Conservation (phyloP, 495 filamentous ascomycete genomes). For the Daldinia childiae region DNA sequence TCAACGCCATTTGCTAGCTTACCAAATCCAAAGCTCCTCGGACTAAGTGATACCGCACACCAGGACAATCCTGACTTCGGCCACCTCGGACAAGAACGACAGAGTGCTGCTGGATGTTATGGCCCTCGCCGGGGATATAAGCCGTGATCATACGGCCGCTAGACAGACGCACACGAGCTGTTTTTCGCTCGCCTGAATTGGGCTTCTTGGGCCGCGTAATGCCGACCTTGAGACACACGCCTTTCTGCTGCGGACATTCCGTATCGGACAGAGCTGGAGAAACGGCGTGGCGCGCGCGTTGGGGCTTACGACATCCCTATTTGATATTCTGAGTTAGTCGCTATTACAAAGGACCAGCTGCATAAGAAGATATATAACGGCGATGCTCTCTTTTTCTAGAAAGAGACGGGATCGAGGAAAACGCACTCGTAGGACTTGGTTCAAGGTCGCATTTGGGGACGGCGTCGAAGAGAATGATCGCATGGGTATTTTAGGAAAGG, state of each 20-base stretch:
- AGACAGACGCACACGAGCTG: conserved; percentile 85
- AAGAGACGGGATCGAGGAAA: conserved; percentile 23
- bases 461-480: conserved; percentile 62
- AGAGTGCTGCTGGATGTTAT: conserved; percentile 98
- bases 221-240: conserved; percentile 91
- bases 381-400: not conserved
- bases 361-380: too few relatives aligned
- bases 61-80: conserved; percentile 94
- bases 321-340: conserved; percentile 13
- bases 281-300: conserved; percentile 80
- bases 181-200: conserved; percentile 95
- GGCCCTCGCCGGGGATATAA: conserved; percentile 96
- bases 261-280: conserved; percentile 81
- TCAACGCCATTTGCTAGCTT: conserved; percentile 50
- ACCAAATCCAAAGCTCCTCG: conserved; percentile 95
- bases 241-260: conserved; percentile 84
- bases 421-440: conserved; percentile 64
- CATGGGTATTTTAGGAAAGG: conserved; percentile 26
- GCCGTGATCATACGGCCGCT: conserved; percentile 85
- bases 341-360: not conserved
- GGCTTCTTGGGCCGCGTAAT: conserved; percentile 97
- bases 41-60: conserved; percentile 94
- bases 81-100: conserved; percentile 94
- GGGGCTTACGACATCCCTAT: conserved; percentile 76
- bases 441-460: conserved; percentile 65